Conservation (phyloP, 2,329 filamentous ascomycete species). For the Aspergillus felis region DNA sequence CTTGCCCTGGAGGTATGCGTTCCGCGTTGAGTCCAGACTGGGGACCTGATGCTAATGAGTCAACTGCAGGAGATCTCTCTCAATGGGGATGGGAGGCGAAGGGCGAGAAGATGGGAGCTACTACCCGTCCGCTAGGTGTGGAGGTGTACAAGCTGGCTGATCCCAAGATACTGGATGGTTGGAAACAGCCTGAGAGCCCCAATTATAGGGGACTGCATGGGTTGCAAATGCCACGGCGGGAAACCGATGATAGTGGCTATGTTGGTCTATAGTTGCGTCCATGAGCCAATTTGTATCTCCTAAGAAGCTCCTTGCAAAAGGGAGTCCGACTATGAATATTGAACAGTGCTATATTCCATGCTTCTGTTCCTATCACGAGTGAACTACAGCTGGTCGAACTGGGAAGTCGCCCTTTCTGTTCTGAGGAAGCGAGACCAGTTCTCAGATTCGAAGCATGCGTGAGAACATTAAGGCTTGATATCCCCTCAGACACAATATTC, state of each 20-base stretch:
- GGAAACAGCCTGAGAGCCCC: constrained; percentile 59
- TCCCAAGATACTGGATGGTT: constrained; percentile 52
- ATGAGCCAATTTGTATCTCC: no score
- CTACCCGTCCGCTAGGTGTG: constrained; percentile 71
- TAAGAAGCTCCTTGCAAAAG: no score
- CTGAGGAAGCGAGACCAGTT: no score
- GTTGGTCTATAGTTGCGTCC: constrained; percentile 20
- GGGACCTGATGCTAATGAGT: constrained; percentile 10
- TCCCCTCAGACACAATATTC: no score
- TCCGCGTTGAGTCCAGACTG: not conserved
- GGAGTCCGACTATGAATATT: no score
- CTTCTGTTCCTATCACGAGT: no score
- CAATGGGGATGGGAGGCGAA: constrained; percentile 73
- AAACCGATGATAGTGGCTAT: constrained; percentile 23
- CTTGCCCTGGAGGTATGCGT: constrained; percentile 64
- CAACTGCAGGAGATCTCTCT: constrained; percentile 60
- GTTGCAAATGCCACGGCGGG: constrained; percentile 48
- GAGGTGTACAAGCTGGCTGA: constrained; percentile 65
- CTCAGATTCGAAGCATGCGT: no score
- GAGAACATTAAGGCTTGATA: no score
- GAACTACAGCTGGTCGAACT: no score
- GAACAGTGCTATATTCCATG: no score
- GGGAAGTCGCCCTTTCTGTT: no score
- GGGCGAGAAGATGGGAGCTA: constrained; percentile 56
- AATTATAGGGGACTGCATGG: constrained; percentile 66